Evolutionary conservation across 805 yeast genomes (phyloP).

Genomic region (Hanseniaspora taiwanica): DNA sequence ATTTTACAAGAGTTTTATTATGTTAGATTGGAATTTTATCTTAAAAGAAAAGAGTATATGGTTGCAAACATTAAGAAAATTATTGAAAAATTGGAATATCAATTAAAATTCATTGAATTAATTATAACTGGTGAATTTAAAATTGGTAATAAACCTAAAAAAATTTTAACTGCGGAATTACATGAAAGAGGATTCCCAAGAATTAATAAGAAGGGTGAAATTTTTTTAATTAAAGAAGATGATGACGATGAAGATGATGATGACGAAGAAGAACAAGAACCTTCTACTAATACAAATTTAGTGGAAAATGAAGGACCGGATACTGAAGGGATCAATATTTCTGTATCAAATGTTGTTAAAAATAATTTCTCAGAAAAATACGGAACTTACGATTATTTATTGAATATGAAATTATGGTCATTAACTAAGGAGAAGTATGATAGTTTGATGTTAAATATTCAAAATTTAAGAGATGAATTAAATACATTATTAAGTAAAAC

Average conservation of each 20-base stretch:
- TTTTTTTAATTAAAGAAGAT: constrained; percentile 28
- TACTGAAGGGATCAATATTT: constrained; percentile 12
- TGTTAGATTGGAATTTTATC: constrained; percentile 80
- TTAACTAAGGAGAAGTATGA: constrained; percentile 84
- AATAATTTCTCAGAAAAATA: constrained; percentile 36
- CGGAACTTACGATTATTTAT: constrained; percentile 69
- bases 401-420: constrained; percentile 91
- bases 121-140: constrained; percentile 63
- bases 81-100: constrained; percentile 60
- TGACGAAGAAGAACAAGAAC: constrained; percentile 30
- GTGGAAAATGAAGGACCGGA: constrained; percentile 1
- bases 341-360: constrained; percentile 14
- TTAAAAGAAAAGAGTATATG: constrained; percentile 75
- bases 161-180: constrained; percentile 49
- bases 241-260: constrained; percentile 27
- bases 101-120: constrained; percentile 83
- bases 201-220: constrained; percentile 57
- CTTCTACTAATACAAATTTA: constrained; percentile 15
- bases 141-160: constrained; percentile 65
- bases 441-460: constrained; percentile 58
- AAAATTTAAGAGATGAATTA: constrained; percentile 59
- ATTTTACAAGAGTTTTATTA: constrained; percentile 75
- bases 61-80: constrained; percentile 57
- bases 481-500: constrained; percentile 48
- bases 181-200: constrained; percentile 57